Base-by-base conservation (phyloP, 2,329 filamentous ascomycete species). In the Aspergillus pseudonomiae region DNA sequence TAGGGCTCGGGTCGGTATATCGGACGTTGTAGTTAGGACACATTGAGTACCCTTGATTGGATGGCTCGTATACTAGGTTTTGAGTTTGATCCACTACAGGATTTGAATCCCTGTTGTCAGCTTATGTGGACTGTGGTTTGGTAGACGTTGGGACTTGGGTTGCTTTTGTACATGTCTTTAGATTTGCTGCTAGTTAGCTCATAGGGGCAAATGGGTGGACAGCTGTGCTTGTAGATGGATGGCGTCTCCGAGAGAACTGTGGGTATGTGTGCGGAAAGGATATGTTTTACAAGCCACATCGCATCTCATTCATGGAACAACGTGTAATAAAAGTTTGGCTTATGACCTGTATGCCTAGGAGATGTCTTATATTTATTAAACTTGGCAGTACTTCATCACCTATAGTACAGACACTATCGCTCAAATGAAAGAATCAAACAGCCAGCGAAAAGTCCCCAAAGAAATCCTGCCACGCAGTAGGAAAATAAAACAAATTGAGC, bases 401-500 rank as follows among this genome's bases (percentile, higher is more conserved):
- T 41, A 19, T 9, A 19, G 16, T 19, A 10, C 4, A 1, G 43
- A 24, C 10, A 46, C 43, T 5, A 24, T 21, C 4, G 9, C 7
- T 12, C 1, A 46, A 28, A 28, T 1, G 3, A 19, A 24, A n/a
- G 7, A 16, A 12, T 65, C 57, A 74, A 59, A 74, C 67, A 6
- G 67, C 65, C 54, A 77, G 61, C 19, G 77, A 73, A 60, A 83
- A 79, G 62, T 84, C 79, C 4, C 80, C 78, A 63, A 84, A 83
- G 63, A 82, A 74, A 64, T 82, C 79, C 60, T 84, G 81, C 78
- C 81, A 83, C 6, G 77, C 78, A 12, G 79, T 75, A 0, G 82
- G 81, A 48, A 82, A 78, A 68, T 83, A 83, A 68, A 82, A 81
- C 48, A 86, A 60, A 75, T 82, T 85, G 41, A 86, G 68, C 0